Evolutionary conservation across 495 filamentous ascomycete species (phyloP).

Genomic region (Sordaria brevicollis): DNA sequence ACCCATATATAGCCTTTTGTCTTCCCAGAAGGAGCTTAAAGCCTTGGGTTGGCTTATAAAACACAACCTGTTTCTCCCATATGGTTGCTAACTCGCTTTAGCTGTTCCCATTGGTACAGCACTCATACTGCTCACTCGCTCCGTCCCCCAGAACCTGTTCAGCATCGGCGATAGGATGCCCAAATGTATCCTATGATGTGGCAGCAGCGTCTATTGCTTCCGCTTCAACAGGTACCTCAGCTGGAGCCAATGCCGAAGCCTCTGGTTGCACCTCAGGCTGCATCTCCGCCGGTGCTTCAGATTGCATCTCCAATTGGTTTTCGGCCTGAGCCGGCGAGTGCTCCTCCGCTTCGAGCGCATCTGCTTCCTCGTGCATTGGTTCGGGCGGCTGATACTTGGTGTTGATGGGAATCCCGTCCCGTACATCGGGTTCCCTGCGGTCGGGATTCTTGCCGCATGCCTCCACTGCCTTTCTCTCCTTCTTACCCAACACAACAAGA

Average conservation of each 20-base stretch:
- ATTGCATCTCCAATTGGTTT: not conserved
- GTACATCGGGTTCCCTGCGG: constrained; percentile 31
- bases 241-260: not conserved
- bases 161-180: not conserved
- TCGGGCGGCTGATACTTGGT: constrained; percentile 10
- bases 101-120: not conserved
- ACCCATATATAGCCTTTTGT: not conserved
- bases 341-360: not conserved
- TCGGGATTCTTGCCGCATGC: constrained; percentile 32
- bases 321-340: not conserved
- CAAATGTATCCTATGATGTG: not conserved
- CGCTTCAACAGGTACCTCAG: not conserved
- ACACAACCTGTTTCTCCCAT: not conserved
- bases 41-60: not conserved
- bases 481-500: constrained; percentile 35
- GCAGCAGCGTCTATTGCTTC: not conserved
- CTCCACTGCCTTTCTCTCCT: constrained; percentile 34
- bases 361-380: not conserved
- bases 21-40: not conserved
- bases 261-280: not conserved
- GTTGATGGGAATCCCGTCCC: constrained; percentile 20
- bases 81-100: not conserved
- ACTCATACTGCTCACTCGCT: not conserved
- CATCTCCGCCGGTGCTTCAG: not conserved
- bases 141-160: constrained; percentile 6